Percentiles rank a stretch among this genome's conserved stretches.
Conservation (phyloP, 2,329 filamentous ascomycete species). For the Fusarium citri region DNA sequence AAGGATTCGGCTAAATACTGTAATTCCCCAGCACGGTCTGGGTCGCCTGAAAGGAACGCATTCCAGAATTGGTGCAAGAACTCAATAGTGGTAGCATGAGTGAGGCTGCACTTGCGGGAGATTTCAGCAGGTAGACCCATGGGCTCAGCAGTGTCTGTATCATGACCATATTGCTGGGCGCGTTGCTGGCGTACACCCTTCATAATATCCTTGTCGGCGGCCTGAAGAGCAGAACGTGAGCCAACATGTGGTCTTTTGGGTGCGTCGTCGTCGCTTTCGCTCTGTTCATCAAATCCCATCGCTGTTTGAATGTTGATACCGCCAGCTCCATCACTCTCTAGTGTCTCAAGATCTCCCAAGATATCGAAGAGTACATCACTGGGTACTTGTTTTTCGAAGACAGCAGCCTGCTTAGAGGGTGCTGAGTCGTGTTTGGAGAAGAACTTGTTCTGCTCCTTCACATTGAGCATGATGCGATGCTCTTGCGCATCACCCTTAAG, state of each 20-base stretch:
- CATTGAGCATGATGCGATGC: conserved; percentile 83
- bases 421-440: conserved; percentile 72
- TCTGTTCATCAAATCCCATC: conserved; percentile 77
- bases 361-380: conserved; percentile 74
- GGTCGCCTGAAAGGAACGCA: conserved; percentile 88
- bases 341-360: conserved; percentile 68
- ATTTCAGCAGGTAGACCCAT: conserved; percentile 68
- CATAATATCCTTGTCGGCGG: conserved; percentile 75
- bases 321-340: conserved; percentile 60
- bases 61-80: conserved; percentile 99
- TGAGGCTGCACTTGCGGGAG: conserved; percentile 70
- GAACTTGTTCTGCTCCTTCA: conserved; percentile 87
- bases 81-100: conserved; percentile 92
- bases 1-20: conserved; percentile 86
- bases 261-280: conserved; percentile 73
- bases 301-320: conserved; percentile 71
- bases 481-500: conserved; percentile 79
- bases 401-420: conserved; percentile 56
- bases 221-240: conserved; percentile 73
- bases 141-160: conserved; percentile 59
- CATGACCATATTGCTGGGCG: conserved; percentile 66
- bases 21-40: conserved; percentile 82
- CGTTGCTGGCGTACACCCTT: conserved; percentile 72
- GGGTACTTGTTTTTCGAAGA: conserved; percentile 78
- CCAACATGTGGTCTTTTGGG: conserved; percentile 70